Evolutionary conservation across 1,284 basidiomycete species (phyloP), one percentile per base, ranked within the genome.

Genomic region (Taiwanofungus camphoratus): DNA sequence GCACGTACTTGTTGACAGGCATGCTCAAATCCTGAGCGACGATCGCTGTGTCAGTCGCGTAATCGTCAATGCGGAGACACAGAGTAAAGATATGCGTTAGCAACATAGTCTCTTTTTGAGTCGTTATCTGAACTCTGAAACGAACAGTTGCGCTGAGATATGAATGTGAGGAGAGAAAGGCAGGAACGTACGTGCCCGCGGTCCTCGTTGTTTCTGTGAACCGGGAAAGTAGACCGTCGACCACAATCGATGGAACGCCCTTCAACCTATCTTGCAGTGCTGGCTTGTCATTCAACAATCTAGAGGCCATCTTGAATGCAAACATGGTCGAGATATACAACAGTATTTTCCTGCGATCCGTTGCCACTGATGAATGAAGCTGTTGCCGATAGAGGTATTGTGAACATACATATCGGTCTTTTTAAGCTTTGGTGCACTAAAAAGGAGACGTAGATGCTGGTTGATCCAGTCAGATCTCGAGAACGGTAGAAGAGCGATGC

Each of bases 311-410:
- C 39, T 77, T 75, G 65, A 93, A 88, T 1, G 73, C 69, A 41
- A 92, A 66, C 69, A 96, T 78, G 11, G 77, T 68, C 0, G 90
- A 79, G 49, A 93, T 80, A 63, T 92, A 93, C 46, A 85, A 67
- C 15, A 92, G 53, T 30, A 86, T 76, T 66, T 83, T 87, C 41
- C 90, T 92, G 52, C 13, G 31, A 7, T 13, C 20, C 21, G 36
- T 39, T 8, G n/a, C 31, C 29, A 18, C 19, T 40, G 34, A 42
- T 21, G 3, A n/a, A 15, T n/a, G 43, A 13, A 19, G 11, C 15
- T 11, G 19, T 20, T 12, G 4, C n/a, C 12, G n/a, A n/a, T n/a
- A 8, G n/a, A 22, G 12, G 12, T n/a, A 5, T 13, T 5, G 13
- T 24, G 18, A 5, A 62, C 77, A 45, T 50, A 86, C 84, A 85